Base-by-base conservation (phyloP, 495 filamentous ascomycete species). In the Penicillium macrosclerotiorum region DNA sequence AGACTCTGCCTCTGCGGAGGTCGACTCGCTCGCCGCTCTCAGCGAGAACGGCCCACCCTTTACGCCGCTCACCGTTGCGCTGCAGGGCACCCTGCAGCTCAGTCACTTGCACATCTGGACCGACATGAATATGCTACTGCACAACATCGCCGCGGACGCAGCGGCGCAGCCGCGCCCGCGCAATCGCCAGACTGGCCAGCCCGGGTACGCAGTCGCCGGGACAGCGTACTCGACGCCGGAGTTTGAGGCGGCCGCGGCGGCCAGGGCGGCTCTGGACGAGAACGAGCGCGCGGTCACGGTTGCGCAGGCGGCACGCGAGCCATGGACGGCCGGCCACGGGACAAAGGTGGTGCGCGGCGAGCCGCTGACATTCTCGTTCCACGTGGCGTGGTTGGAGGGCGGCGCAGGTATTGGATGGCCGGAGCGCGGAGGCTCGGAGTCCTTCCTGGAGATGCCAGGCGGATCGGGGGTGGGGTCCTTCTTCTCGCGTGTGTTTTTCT, bases 81-180 rank as follows among this genome's bases (percentile, higher is more conserved):
- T 98, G 16, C 82, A 90, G 33, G 93, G 93, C 13, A 92, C 88
- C 0, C 76, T 97, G 14, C 92, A 98, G 61, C 75, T 83, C 23
- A 87, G 82, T 57, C 93, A 98, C 62, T 74, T 98, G 50, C 93
- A 98, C 72, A 84, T 98, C 59, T 84, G 83, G 62, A 90, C 90
- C 7, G 79, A 85, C 49, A 77, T 98, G 63, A 96, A 96, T 64
- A 80, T 95, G 52, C 70, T 95, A 16, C 72, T 93, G 52, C 90
- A 95, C 60, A 89, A 84, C 47, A 81, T 80, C 13, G 68, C 73
- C 41, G 55, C 32, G 42, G 59, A 56, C 12, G 62, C 55, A 11
- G 58, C 37, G 13, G 68, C 47, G 42, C 66, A 55, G 23, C 29
- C 47, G 23, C 47, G 51, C 35, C 49, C 54, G 18, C 24, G 30